Evolutionary conservation across 306 rosid genomes (phyloP).

Genomic region (Cucurbita pepo): DNA sequence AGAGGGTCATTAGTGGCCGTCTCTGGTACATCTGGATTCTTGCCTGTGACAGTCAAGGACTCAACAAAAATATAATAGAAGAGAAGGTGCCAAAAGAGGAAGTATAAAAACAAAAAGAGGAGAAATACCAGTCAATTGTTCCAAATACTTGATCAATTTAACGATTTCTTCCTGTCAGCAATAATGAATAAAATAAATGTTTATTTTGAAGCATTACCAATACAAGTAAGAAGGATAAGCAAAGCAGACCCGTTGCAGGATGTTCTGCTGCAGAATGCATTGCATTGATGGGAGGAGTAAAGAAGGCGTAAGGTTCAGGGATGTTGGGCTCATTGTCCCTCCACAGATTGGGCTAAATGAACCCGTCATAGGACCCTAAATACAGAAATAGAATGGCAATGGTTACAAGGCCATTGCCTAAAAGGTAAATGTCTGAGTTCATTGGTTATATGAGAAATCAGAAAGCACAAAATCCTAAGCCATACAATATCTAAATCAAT

Average conservation of each 20-base stretch:
- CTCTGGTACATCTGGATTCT: conserved; percentile 43
- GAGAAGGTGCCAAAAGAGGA: conserved; percentile 2
- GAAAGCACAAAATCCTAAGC: background rate
- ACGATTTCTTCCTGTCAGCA: conserved; percentile 65
- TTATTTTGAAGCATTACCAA: conserved; percentile 7
- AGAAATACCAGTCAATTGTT: conserved; percentile 58
- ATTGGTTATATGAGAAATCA: background rate
- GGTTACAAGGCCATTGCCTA: conserved; percentile 39
- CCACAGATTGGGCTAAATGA: conserved; percentile 31
- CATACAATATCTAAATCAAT: background rate
- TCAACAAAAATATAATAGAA: conserved; percentile 5
- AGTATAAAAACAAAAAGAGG: background rate
- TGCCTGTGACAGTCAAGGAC: conserved; percentile 26
- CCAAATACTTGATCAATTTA: conserved; percentile 70
- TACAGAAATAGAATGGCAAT: conserved; percentile 22
- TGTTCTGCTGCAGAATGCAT: conserved; percentile 63
- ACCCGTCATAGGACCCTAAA: conserved; percentile 58
- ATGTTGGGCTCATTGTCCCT: conserved; percentile 40
- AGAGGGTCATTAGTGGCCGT: conserved; percentile 33
- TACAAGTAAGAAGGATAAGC: background rate
- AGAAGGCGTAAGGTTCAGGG: conserved; percentile 22
- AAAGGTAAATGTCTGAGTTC: conserved; percentile 38
- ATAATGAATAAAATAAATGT: conserved; percentile 2
- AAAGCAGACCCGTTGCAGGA: conserved; percentile 57
- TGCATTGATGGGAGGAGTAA: conserved; percentile 58